Evolutionary conservation across 345 rosid species (phyloP), one percentile per base, ranked within the genome.

Genomic region (Eucalyptus sp.): DNA sequence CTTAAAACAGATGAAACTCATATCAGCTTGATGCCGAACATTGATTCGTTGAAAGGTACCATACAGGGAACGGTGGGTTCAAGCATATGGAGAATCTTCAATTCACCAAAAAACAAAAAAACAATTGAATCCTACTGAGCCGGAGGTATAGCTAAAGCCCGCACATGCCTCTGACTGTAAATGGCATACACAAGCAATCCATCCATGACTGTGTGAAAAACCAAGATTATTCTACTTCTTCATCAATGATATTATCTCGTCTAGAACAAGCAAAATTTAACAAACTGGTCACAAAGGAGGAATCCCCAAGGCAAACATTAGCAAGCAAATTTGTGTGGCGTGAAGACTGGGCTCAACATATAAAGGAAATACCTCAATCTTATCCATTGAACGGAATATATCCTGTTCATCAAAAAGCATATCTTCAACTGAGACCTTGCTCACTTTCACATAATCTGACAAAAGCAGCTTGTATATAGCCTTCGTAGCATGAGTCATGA

Each of bases 401-500:
- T 95, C 99, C 89, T 97, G 98, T 88, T 97, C 99, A 93, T 95
- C 97, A 88, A 92, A 98, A 91, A 98, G 79, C 99, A 98, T 98
- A 88, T 98, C 99, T 93, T 98, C 99, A 81, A 97, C 96, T 8
- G 99, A 98, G 86, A 98, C 97, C 90, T 98, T 98, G 95, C 99
- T 98, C 60, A 97, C 98, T 96, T 98, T 98, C 3, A 98, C 97
- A 92, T 97, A 98, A 94, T 98, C 98, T 3, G 98, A 94, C 93
- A 98, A 90, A 62, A 98, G 90, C 92, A 98, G 89, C 94, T 94
- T 97, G 93, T 97, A 98, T 80, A 98, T 95, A 83, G 96, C 99
- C 91, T 98, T 98, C 50, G 99, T 98, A 11, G 99, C 99, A 94
- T 98, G 98, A 51, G 99, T 98, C 99, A 97, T 97, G 91, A 96